These are phyloP conservation scores for Oryza nivara DNA, from an alignment of 176 grass and related monocot genomes.

Conservation along the genomic window DNA sequence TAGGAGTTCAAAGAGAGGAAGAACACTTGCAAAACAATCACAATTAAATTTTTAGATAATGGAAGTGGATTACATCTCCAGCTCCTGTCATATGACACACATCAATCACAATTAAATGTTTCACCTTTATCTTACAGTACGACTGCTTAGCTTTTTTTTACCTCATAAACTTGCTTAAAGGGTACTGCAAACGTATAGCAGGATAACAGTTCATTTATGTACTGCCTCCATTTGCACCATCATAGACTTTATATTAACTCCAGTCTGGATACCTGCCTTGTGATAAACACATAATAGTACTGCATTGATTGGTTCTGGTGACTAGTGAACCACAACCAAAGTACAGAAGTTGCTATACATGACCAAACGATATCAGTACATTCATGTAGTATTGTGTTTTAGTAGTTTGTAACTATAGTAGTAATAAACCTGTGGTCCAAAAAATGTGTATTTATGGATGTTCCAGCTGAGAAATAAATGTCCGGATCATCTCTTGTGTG, in stretches of 20 bases:
- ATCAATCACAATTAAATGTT: constrained; percentile 4
- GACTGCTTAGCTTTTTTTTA: constrained; percentile 18
- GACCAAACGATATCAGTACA: constrained; percentile 29
- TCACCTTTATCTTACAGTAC: constrained; percentile 18
- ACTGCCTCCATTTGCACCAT: constrained; percentile 24
- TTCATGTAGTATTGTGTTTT: constrained; percentile 26
- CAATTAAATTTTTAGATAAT: neutral
- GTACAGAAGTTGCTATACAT: constrained; percentile 36
- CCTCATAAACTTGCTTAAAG: neutral
- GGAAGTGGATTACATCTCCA: too few relatives aligned
- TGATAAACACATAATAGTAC: constrained; percentile 14
- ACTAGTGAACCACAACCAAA: constrained; percentile 19
- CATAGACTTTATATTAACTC: constrained; percentile 18
- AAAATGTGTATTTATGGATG: constrained; percentile 36
- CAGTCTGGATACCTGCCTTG: constrained; percentile 24
- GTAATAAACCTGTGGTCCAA: constrained; percentile 37
- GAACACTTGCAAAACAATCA: neutral
- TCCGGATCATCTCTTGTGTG: constrained; percentile 21
- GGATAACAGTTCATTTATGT: constrained; percentile 3
- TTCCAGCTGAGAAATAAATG: constrained; percentile 43
- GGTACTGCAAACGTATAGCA: constrained; percentile 1
- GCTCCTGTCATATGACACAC: too few relatives aligned
- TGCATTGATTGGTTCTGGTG: constrained; percentile 27
- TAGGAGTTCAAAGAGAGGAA: constrained; percentile 25
- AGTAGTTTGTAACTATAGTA: constrained; percentile 21